Evolutionary conservation across 257 asterid genomes (phyloP), one percentile per base, ranked within the genome.

Genomic region (Gardenia jasminoides): DNA sequence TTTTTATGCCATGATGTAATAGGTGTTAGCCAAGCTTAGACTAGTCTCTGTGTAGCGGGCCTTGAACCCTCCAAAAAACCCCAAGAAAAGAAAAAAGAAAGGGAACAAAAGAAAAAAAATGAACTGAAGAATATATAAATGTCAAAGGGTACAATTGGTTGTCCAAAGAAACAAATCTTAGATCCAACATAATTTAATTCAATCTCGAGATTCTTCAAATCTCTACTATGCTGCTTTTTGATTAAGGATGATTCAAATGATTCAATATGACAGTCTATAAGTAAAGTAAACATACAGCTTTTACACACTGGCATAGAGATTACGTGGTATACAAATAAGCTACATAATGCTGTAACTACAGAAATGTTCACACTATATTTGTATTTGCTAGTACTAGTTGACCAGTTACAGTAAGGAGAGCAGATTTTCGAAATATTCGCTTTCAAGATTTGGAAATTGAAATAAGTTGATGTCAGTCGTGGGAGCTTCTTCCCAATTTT

Each of bases 361-460:
- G 43, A 20, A 68, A 36, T 4, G 2, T 19, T 68, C 7, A 11
- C 69, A 4, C 12, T 58, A 0, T 7, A 2, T 1, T 7, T n/a
- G 26, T 24, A 7, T 24, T 24, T 9, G 4, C 26, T 43, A 36
- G 36, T 33, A 31, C 17, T 43, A 26, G 20, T 15, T 16, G 28
- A 15, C 83, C 69, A 83, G 6, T 88, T 75, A 88, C 48, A 82
- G 73, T n/a, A 84, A 81, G 72, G 77, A 64, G 58, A 89, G 82
- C 78, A 91, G 85, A 84, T 81, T 85, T 75, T 93, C 94, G 76
- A 91, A 84, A 85, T 88, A 88, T 76, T 90, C 91, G 74, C 20
- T 84, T 26, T 91, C 94, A 80, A 90, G 89, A 82, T 89, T 92
- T 75, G 85, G 86, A 81, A 91, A 85, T 79, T 88, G 92, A 0